Conservation (phyloP, 441 rosid species). For the Aleurites moluccanus region DNA sequence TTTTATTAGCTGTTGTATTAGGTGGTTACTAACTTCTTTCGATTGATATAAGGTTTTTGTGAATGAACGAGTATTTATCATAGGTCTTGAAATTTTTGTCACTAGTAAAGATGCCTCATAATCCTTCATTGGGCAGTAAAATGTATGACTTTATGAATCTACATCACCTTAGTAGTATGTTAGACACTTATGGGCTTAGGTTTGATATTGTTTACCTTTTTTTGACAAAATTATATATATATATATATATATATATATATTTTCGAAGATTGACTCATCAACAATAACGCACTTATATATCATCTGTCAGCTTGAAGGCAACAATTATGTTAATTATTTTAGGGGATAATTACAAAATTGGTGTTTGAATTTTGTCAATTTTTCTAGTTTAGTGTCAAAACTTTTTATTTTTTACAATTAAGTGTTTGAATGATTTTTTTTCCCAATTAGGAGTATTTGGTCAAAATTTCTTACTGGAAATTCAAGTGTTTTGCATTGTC, state of each 20-base stretch:
- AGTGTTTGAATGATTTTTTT: too few species aligned
- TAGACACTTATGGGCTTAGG: not conserved
- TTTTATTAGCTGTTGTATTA: not conserved
- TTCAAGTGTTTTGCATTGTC: too few species aligned
- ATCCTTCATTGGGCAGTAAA: not conserved
- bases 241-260: too few species aligned
- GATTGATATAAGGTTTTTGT: not conserved
- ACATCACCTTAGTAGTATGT: not conserved
- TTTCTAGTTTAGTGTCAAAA: too few species aligned
- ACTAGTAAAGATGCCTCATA: not conserved
- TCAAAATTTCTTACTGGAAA: too few species aligned
- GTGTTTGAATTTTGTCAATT: too few species aligned
- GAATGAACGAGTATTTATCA: not conserved
- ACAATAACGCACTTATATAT: not conserved
- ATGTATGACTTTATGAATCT: not conserved
- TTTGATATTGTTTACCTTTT: conserved; percentile 1
- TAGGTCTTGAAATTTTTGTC: not conserved
- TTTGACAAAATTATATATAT: not conserved
- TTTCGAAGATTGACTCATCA: not conserved
- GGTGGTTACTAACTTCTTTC: not conserved
- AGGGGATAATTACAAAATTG: too few species aligned
- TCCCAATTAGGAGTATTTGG: too few species aligned
- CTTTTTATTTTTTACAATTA: too few species aligned
- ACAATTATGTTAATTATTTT: not conserved
- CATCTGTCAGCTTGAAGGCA: conserved; percentile 1